Conservation (phyloP, 345 rosid genomes). For the Bretschneidera sinensis region DNA sequence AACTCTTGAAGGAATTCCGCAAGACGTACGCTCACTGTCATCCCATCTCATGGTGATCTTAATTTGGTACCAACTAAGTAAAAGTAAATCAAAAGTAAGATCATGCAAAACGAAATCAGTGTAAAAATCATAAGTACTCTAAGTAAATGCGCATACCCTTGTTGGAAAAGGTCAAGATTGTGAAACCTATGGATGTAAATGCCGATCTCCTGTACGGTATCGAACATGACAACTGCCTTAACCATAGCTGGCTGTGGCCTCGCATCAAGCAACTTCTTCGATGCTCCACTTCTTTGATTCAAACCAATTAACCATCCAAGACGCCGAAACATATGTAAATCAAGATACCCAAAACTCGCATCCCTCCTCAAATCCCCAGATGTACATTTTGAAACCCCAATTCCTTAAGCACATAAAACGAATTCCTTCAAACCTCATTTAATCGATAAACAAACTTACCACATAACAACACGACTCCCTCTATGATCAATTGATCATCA, state of each 20-base stretch:
- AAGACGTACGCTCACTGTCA: conserved; percentile 35
- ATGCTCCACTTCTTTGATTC: conserved; percentile 27
- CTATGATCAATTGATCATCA: no score
- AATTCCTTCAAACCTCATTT: conserved; percentile 11
- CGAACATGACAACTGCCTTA: conserved; percentile 58
- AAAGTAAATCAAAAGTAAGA: not conserved
- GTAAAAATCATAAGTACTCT: not conserved
- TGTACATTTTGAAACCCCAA: conserved; percentile 13
- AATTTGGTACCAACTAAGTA: conserved; percentile 96
- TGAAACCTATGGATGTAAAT: conserved; percentile 47
- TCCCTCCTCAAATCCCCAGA: conserved; percentile 19
- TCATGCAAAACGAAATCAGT: not conserved
- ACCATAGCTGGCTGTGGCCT: conserved; percentile 34
- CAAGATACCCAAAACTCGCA: conserved; percentile 30
- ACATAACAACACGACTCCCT: no score
- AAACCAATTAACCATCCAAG: conserved; percentile 52
- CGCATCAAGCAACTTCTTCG: conserved; percentile 46
- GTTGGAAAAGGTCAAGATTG: conserved; percentile 55
- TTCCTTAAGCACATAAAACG: conserved; percentile 15
- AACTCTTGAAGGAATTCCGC: conserved; percentile 78
- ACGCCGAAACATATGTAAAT: conserved; percentile 44
- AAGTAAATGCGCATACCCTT: conserved; percentile 56
- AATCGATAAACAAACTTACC: not conserved
- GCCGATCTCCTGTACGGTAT: conserved; percentile 74
- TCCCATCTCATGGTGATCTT: conserved; percentile 89